Evolutionary conservation across 2,329 filamentous ascomycete species (phyloP), one percentile per base, ranked within the genome.

Genomic region (Thyridium curvatum): DNA sequence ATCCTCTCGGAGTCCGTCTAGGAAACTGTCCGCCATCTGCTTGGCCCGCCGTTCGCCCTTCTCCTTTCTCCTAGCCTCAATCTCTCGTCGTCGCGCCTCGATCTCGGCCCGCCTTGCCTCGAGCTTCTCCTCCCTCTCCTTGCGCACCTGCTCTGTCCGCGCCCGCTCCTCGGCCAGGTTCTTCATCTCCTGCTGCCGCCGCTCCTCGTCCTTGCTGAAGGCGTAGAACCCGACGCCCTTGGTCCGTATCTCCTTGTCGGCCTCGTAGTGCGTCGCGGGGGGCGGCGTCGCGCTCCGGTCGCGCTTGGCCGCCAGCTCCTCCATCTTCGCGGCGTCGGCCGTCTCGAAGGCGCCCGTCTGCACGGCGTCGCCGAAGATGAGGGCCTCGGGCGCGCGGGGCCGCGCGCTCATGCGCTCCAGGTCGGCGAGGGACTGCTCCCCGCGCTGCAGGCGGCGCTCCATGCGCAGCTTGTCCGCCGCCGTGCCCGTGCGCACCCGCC

Each of bases 141-240:
- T 51, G 42, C 84, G 68, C 49, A 74, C 73, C 39, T 69, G 65
- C 60, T 89, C 83, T 37, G 86, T 93, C 54, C 79, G 75, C 45
- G 68, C 62, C 42, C 86, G 70, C 58, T 88, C 81, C 49, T 71
- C 68, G 46, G 79, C 74, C 40, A 96, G 65, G 33, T 71, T 74
- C 48, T 77, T 72, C 86, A 97, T 95, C 70, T 97, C 86, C 35
- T 52, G 52, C 52, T 63, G 61, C 54, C 82, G 69, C 46, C 71
- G 68, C 47, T 75, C 79, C 54, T 84, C 81, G 59, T 94, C 80
- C 47, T 75, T 77, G 42, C 83, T 87, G 57, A 98, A 97, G 41
- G 84, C 81, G 66, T 89, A 96, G 64, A 97, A 98, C 0, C 86
- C 93, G 0, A 86, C 86, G 4, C 93, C 93, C 52, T 93, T 91